Evolutionary conservation across 2,329 filamentous ascomycete genomes (phyloP).

Genomic region (Venturia oleaginea): DNA sequence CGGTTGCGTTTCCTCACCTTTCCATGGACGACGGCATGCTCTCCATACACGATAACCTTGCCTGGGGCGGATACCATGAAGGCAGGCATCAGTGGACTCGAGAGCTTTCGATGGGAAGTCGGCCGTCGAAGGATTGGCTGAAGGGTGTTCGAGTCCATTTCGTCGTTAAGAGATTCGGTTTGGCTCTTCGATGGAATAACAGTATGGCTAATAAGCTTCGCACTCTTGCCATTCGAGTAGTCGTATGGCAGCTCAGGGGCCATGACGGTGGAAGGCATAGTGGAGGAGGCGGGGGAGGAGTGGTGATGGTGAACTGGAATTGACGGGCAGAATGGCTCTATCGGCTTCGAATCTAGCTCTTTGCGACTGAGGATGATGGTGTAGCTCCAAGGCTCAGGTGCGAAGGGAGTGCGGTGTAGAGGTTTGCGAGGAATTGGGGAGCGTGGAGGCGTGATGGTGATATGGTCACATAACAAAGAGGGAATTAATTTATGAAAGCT

Average conservation of each 20-base stretch:
- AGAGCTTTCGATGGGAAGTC: conserved; percentile 21
- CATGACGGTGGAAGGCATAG: conserved; percentile 6
- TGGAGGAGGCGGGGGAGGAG: background rate
- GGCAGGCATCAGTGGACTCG: conserved; percentile 62
- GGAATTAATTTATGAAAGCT: no score
- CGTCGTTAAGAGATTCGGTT: conserved; percentile 7
- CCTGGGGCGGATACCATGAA: conserved; percentile 98
- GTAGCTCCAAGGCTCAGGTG: background rate
- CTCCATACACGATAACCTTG: conserved; percentile 96
- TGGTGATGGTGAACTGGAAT: background rate
- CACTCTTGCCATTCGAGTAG: conserved; percentile 7
- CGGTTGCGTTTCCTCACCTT: conserved; percentile 49
- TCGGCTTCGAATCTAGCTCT: background rate
- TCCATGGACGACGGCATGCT: conserved; percentile 95
- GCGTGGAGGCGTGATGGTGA: background rate
- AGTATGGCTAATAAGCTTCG: background rate
- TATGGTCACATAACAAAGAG: background rate
- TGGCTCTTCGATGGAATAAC: conserved; percentile 1
- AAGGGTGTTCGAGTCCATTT: background rate
- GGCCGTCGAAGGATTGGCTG: background rate
- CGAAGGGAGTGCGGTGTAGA: background rate
- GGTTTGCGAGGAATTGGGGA: background rate
- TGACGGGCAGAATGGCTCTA: background rate
- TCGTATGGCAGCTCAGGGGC: background rate
- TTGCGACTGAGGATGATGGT: background rate